Evolutionary conservation across 257 asterid genomes (phyloP), one percentile per base, ranked within the genome.

Genomic region (Forsythia viridissima): DNA sequence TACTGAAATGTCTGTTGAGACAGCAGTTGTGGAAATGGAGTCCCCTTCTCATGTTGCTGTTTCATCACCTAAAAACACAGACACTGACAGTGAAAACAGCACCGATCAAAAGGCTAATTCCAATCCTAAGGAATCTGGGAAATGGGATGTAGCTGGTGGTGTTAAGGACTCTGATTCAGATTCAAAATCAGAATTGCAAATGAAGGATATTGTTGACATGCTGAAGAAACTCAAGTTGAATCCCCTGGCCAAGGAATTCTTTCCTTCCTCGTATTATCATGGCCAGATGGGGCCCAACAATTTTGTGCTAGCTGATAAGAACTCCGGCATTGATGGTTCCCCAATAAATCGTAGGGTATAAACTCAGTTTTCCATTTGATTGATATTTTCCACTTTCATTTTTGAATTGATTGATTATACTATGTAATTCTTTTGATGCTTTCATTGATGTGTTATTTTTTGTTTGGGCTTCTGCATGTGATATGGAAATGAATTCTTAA

Each of bases 181-280:
- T 80, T 87, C 91, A 63, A 88, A 90, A 82, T 87, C 97, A 4
- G 97, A 94, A 24, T 21, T 84, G 74, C 85, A 89, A 81, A 88
- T 91, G 92, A 85, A 92, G 80, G 91, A 93, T 57, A 73, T 93
- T 74, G 96, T 84, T 78, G 90, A 92, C 73, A 86, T 94, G 89
- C 78, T 94, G 82, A 89, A 92, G 85, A 86, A 86, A 20, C 86
- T 94, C 81, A 94, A 92, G 89, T 73, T 94, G 88, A 94, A 94
- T 90, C 98, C 98, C 57, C 76, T 85, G 75, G 98, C 98, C 8
- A 91, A 92, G 89, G 98, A 94, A 88, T 94, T 94, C 43, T 85
- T 94, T 74, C 98, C 98, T 71, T 90, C 96, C 42, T 88, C 93
- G 20, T 86, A 87, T 85, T 69, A 81, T 82, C 90, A 86, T 39